These are phyloP conservation scores for Lentinula lateritia DNA, from an alignment of 768 basidiomycete genomes.

Conservation along the genomic window DNA sequence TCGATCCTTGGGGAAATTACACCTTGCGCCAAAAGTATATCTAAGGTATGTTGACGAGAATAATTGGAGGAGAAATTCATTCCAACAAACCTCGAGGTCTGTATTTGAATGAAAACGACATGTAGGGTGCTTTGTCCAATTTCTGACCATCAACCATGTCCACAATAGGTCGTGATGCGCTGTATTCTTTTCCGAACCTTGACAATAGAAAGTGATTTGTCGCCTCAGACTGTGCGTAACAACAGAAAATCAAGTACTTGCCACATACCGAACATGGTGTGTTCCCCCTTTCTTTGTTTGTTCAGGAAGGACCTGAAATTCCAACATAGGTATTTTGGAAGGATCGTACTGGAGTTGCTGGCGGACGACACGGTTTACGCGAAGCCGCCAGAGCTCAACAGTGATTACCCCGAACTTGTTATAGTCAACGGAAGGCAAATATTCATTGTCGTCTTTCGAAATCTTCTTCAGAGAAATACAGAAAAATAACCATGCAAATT, in stretches of 20 bases:
- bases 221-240: not conserved
- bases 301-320: conserved; percentile 25
- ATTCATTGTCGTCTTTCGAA: not conserved
- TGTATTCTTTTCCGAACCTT: conserved; percentile 28
- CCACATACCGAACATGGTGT: conserved; percentile 24
- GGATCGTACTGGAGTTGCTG: conserved; percentile 6
- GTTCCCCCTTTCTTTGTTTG: conserved; percentile 27
- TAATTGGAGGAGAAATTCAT: not conserved
- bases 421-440: not conserved
- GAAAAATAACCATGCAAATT: not conserved
- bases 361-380: not conserved
- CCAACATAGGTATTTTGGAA: conserved; percentile 18
- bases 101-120: conserved; percentile 27
- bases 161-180: conserved; percentile 20
- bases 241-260: not conserved
- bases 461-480: no score
- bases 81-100: conserved; percentile 25
- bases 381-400: not conserved
- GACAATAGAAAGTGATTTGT: not conserved
- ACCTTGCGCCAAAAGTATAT: not conserved
- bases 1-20: not conserved
- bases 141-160: conserved; percentile 22
- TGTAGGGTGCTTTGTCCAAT: conserved; percentile 19
- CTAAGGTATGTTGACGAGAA: not conserved
- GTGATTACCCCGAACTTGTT: not conserved